These are phyloP conservation scores for Candida stauntonica DNA, from an alignment of 805 yeast genomes.

Conservation along the genomic window DNA sequence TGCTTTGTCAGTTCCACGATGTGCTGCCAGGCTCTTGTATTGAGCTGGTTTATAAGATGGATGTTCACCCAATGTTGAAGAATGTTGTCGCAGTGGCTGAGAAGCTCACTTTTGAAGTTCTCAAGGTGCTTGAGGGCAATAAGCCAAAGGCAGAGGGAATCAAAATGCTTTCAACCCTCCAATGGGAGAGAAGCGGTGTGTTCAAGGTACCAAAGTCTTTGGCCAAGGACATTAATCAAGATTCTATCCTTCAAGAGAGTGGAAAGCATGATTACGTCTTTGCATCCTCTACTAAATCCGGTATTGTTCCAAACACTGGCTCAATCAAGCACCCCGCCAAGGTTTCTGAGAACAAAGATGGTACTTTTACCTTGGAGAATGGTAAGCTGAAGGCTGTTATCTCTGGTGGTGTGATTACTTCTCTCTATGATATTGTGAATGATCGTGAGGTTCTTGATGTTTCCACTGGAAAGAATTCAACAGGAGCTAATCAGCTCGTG, in stretches of 20 bases:
- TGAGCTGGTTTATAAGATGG: conserved; percentile 86
- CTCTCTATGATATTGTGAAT: conserved; percentile 55
- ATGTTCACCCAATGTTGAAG: conserved; percentile 74
- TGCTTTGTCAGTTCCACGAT: conserved; percentile 93
- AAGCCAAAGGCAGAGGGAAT: conserved; percentile 22
- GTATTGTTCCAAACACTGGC: conserved; percentile 11
- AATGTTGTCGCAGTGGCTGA: conserved; percentile 51
- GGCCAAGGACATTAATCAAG: conserved; percentile 1
- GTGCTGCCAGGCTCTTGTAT: conserved; percentile 97
- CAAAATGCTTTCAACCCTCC: conserved; percentile 46
- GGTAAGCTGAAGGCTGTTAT: conserved; percentile 48
- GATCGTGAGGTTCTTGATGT: conserved; percentile 65
- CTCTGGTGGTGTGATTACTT: conserved; percentile 53
- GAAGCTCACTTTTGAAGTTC: conserved; percentile 43
- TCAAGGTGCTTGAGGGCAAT: conserved; percentile 14
- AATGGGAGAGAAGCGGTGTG: conserved; percentile 54
- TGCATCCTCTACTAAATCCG: conserved; percentile 4
- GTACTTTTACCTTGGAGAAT: conserved; percentile 51
- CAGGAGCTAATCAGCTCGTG: conserved; percentile 77
- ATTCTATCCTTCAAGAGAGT: conserved; percentile 17
- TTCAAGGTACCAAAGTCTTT: conserved; percentile 31
- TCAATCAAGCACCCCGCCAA: conserved; percentile 45
- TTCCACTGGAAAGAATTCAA: conserved; percentile 36
- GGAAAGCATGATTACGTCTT: conserved; percentile 22
- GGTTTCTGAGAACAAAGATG: conserved; percentile 37